Conservation (phyloP, 805 yeast genomes). For the Cyberlindnera misumaiensis region DNA sequence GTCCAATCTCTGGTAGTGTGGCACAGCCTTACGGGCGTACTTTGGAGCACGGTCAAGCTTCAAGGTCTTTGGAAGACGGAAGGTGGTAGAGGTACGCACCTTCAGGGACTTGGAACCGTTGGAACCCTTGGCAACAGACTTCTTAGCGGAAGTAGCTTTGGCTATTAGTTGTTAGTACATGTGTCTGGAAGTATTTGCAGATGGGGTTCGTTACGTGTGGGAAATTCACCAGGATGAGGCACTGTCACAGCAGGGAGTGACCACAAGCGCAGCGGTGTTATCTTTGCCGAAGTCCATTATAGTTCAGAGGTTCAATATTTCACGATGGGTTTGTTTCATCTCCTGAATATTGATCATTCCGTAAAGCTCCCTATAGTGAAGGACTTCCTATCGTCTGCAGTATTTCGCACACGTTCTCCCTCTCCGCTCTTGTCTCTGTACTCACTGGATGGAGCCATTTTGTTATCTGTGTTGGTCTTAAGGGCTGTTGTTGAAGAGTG, state of each 20-base stretch:
- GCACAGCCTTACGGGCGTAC: slow-evolving; percentile 92
- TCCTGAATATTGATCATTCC: too few species aligned
- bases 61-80: slow-evolving; percentile 97
- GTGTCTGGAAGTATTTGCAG: too few species aligned
- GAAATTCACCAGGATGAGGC: too few species aligned
- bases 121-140: slow-evolving; percentile 97
- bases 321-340: too few species aligned
- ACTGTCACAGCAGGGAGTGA: too few species aligned
- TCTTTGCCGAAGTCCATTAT: too few species aligned
- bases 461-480: slow-evolving; percentile 12
- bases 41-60: slow-evolving; percentile 90
- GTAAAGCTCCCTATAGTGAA: too few species aligned
- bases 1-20: slow-evolving; percentile 96
- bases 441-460: slow-evolving; percentile 45
- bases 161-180: slow-evolving; percentile 25
- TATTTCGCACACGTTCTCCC: neutral
- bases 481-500: slow-evolving; percentile 6
- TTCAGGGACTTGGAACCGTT: slow-evolving; percentile 84
- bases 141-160: slow-evolving; percentile 97
- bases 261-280: too few species aligned
- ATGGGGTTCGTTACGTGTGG: too few species aligned
- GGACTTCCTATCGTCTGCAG: too few species aligned
- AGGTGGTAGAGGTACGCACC: slow-evolving; percentile 92
- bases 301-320: too few species aligned
- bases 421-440: slow-evolving; percentile 7